These are phyloP conservation scores for Chlorella sp. DNA, from an alignment of 139 green algal genomes.

Conservation along the genomic window DNA sequence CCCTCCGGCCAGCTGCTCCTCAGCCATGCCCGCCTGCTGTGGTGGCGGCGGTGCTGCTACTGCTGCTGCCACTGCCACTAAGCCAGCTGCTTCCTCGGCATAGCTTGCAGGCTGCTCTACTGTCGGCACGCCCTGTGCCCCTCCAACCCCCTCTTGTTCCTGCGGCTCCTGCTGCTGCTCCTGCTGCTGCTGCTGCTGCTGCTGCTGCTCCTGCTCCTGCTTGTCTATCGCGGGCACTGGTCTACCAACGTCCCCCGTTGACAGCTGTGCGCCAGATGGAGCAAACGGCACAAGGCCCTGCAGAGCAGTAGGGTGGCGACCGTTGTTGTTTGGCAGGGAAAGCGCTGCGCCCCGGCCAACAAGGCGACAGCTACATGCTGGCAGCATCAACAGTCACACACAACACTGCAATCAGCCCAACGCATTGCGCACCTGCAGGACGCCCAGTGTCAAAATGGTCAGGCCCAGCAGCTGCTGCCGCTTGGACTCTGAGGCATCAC, in stretches of 20 bases:
- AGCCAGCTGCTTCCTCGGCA: background rate
- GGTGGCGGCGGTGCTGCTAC: too few species aligned
- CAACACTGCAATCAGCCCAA: background rate
- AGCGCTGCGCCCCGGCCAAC: background rate
- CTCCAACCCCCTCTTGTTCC: too few species aligned
- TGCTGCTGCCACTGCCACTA: background rate
- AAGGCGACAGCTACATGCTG: background rate
- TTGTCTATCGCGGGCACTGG: background rate
- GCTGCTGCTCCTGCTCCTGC: too few species aligned
- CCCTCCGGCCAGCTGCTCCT: too few species aligned
- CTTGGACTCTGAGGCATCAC: background rate
- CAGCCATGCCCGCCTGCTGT: too few species aligned
- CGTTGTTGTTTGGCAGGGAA: background rate
- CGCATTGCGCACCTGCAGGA: background rate
- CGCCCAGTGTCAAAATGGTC: background rate
- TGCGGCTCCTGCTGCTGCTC: background rate
- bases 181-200: background rate
- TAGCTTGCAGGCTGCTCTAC: background rate
- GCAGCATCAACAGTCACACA: background rate
- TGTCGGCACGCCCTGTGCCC: background rate
- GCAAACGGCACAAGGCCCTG: background rate
- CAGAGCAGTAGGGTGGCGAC: background rate
- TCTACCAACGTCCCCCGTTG: background rate
- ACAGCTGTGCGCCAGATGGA: background rate
- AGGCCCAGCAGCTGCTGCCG: conserved; percentile 14